phyloP scores from a whole-genome alignment of 108 stramenopile genomes.

The Skeletonema tropicum region DNA sequence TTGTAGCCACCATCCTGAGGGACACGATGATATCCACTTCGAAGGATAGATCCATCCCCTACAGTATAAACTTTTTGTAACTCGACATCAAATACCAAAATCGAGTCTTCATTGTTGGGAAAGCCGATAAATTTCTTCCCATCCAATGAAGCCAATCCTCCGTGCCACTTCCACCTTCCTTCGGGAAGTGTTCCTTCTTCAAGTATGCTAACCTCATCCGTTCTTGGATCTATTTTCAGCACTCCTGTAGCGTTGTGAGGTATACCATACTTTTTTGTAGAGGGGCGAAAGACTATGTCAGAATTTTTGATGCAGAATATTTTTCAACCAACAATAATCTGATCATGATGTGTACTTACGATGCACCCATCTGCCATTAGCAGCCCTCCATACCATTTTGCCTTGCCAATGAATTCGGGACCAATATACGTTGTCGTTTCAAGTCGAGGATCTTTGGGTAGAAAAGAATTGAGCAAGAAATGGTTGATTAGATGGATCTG shows the following conservation, averaged over 20 bases:
- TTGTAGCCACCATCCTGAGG: slow-evolving; percentile 72
- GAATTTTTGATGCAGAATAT: no score
- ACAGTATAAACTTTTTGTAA: slow-evolving; percentile 50
- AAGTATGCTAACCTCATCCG: slow-evolving; percentile 53
- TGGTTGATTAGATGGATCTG: no score
- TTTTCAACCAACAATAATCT: no score
- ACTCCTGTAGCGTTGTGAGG: slow-evolving; percentile 68
- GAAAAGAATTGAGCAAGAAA: background rate
- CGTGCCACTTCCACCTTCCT: slow-evolving; percentile 80
- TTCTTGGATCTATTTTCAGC: slow-evolving; percentile 63
- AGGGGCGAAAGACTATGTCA: background rate
- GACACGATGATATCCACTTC: slow-evolving; percentile 67
- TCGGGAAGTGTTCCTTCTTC: slow-evolving; percentile 44
- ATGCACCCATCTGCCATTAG: slow-evolving; percentile 2
- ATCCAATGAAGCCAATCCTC: slow-evolving; percentile 57
- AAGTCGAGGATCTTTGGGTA: slow-evolving; percentile 33
- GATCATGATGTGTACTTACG: background rate
- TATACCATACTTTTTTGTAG: slow-evolving; percentile 50
- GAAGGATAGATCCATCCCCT: slow-evolving; percentile 47
- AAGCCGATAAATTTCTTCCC: slow-evolving; percentile 67
- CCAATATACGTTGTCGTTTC: slow-evolving; percentile 57
- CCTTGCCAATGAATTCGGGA: slow-evolving; percentile 41
- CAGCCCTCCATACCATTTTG: slow-evolving; percentile 55
- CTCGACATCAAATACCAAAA: slow-evolving; percentile 61
- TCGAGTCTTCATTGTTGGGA: slow-evolving; percentile 67